These are phyloP conservation scores for Yamadazyma trypodendri DNA, from an alignment of 1,139 yeast genomes.

Conservation along the genomic window DNA sequence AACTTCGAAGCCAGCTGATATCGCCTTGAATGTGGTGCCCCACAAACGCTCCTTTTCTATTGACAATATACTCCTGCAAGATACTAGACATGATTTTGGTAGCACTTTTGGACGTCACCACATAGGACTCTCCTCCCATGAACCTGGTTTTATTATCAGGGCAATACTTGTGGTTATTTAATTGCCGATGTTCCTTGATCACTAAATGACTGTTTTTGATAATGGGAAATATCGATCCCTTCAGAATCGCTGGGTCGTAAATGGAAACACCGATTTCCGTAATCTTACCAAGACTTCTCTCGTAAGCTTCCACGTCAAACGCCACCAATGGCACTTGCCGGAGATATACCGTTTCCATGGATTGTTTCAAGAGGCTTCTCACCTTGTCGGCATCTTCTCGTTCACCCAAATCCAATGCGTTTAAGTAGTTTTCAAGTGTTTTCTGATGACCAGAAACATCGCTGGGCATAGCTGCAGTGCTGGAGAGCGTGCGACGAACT, in stretches of 20 bases:
- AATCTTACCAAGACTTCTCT: constrained; percentile 41
- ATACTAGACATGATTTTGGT: constrained; percentile 39
- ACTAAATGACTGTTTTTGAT: constrained; percentile 57
- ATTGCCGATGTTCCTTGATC: constrained; percentile 46
- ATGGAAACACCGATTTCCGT: constrained; percentile 73
- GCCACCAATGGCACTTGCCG: constrained; percentile 46
- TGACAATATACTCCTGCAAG: constrained; percentile 40
- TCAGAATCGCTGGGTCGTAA: constrained; percentile 55
- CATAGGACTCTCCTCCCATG: constrained; percentile 56
- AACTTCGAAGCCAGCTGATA: constrained; percentile 46
- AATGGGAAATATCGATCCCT: constrained; percentile 39
- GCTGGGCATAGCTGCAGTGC: neutral
- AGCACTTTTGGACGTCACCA: constrained; percentile 37
- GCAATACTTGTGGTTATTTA: constrained; percentile 57
- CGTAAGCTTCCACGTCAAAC: constrained; percentile 71
- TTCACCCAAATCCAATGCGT: constrained; percentile 16
- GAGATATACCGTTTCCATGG: constrained; percentile 29
- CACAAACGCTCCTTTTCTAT: constrained; percentile 42
- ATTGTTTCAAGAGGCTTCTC: constrained; percentile 18
- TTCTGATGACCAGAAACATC: neutral
- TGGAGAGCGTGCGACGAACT: neutral
- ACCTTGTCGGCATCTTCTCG: constrained; percentile 17
- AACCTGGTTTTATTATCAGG: constrained; percentile 61
- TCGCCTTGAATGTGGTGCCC: constrained; percentile 73
- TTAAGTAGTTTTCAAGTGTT: constrained; percentile 18